Base-by-base conservation (phyloP, 257 asterid genomes). In the Solanum clarkiae region DNA sequence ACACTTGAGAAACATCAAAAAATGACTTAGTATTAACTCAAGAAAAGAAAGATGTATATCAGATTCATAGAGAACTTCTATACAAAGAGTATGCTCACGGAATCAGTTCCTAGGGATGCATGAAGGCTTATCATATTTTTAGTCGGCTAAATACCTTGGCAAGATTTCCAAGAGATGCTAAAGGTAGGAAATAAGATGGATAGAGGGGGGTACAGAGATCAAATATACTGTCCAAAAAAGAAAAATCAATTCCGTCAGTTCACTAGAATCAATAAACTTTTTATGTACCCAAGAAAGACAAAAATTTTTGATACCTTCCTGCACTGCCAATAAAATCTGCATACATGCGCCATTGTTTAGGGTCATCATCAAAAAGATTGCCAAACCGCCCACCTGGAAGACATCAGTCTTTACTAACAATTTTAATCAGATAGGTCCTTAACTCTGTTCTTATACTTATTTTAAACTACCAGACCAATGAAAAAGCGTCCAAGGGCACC, bases 331-430 rank as follows among this genome's bases (percentile, higher is more conserved):
- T 87, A 88, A 96, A 94, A 89, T 96, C 99, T 80, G 99, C 99
- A 88, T 94, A 95, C 91, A 96, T 89, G 88, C 99, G 97, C 99
- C 99, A 96, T 75, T 96, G 99, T 85, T 93, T 96, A 80, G 99
- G 99, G 88, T 96, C 99, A 87, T 96, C 95, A 17, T 96, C 98
- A 74, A 96, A 96, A 88, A 96, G 94, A 95, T 87, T 92, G 72
- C 99, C 99, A 87, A 96, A 96, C 88, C 95, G 90, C 85, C 99
- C 99, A 88, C 99, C 99, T 96, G 91, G 86, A 89, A 51, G 56
- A 84, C 53, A 84, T 54, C 81, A 84, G n/a, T 0, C 79, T 66
- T 71, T 66, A 71, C 32, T 53, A 79, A 79, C 49, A 79, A 29
- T 26, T 75, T 53, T 53, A 29, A 77, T 79, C 82, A 77, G 82